Percentiles rank a stretch among this genome's conserved stretches.
These are phyloP conservation scores for Lolium rigidum DNA, from an alignment of 176 grass and related monocot species.

Conservation along the genomic window DNA sequence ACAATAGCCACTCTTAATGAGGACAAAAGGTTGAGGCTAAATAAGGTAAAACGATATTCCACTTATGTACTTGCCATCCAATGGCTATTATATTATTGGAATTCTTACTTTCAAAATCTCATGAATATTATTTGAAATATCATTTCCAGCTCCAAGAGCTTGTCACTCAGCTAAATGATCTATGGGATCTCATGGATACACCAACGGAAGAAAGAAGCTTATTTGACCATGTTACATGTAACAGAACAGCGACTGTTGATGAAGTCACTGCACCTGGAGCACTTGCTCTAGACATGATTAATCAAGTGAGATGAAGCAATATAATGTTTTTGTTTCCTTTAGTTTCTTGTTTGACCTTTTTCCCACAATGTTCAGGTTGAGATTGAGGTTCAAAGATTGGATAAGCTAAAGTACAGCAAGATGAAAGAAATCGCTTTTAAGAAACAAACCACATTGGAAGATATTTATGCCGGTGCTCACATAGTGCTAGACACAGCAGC, in stretches of 20 bases:
- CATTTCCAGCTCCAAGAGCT: conserved; percentile 88
- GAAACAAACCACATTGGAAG: conserved; percentile 73
- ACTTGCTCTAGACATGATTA: conserved; percentile 87
- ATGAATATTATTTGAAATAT: neutral
- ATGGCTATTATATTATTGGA: neutral
- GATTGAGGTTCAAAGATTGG: conserved; percentile 74
- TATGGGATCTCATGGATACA: conserved; percentile 97
- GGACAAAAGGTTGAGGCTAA: conserved; percentile 68
- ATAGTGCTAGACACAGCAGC: conserved; percentile 59
- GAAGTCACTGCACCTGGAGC: conserved; percentile 83
- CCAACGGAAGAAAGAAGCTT: conserved; percentile 70
- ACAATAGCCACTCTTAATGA: conserved; percentile 67
- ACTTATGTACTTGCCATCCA: conserved; percentile 9
- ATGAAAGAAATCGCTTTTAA: conserved; percentile 89
- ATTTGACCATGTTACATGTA: conserved; percentile 89
- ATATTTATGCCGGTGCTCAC: conserved; percentile 73
- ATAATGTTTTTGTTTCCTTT: neutral
- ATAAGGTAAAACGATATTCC: conserved; percentile 56
- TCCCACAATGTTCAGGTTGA: conserved; percentile 52
- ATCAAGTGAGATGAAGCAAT: conserved; percentile 65
- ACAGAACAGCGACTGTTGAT: conserved; percentile 62
- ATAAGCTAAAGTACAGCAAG: conserved; percentile 73
- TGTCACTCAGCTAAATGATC: conserved; percentile 77
- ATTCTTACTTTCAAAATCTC: neutral
- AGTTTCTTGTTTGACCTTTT: conserved; percentile 27